A percentile compares a stretch with the other conserved stretches of the same genome.
phyloP scores from a whole-genome alignment of 352 stramenopile species.

The Globisporangium radiosum region DNA sequence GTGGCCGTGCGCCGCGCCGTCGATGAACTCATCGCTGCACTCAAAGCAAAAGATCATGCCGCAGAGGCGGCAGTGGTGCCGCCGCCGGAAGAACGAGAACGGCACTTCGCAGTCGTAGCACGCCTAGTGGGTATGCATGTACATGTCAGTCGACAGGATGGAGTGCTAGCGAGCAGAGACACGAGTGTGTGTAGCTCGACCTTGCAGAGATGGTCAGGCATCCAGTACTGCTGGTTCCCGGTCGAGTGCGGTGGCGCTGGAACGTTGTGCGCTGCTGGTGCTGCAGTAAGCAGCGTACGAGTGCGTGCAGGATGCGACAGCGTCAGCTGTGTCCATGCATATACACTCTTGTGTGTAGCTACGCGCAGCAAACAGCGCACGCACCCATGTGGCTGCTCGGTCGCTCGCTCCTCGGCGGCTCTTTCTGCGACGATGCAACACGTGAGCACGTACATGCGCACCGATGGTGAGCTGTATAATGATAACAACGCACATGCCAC shows the following conservation, averaged over 20 bases:
- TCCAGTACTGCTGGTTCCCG: constrained; percentile 72
- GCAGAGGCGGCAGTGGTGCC: constrained; percentile 84
- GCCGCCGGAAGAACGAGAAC: constrained; percentile 78
- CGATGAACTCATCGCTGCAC: constrained; percentile 74
- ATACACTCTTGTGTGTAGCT: too few relatives aligned
- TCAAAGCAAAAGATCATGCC: constrained; percentile 84
- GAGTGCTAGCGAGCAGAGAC: too few relatives aligned
- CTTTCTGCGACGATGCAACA: constrained; percentile 6
- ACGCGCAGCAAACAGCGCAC: neutral
- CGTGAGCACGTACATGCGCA: neutral
- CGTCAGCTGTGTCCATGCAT: neutral
- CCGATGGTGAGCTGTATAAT: neutral
- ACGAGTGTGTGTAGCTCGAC: constrained; percentile 13
- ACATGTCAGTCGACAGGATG: neutral
- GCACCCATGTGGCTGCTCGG: constrained; percentile 9
- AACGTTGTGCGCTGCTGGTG: constrained; percentile 20
- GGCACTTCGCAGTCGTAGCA: constrained; percentile 74
- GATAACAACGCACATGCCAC: neutral
- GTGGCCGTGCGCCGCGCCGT: constrained; percentile 52
- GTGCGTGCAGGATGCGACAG: neutral
- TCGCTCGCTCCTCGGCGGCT: constrained; percentile 15
- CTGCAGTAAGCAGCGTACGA: neutral
- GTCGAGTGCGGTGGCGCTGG: constrained; percentile 27
- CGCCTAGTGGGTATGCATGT: constrained; percentile 26
- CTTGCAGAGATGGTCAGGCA: constrained; percentile 82